Base-by-base conservation (phyloP, 1,284 basidiomycete genomes). In the Schizophyllum commune region DNA sequence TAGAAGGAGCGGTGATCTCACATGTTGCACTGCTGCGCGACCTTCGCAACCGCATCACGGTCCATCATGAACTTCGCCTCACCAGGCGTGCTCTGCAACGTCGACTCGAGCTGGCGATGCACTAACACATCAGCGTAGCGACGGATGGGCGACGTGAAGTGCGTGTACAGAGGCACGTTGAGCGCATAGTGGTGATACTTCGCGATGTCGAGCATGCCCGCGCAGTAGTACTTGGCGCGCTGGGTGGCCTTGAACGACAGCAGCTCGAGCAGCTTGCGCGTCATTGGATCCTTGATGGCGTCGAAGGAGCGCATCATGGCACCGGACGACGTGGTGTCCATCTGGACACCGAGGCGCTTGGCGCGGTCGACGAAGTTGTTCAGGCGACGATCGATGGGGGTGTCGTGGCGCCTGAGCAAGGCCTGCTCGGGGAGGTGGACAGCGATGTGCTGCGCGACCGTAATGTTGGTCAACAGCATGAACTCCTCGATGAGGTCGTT, bases 161-260 rank as follows among this genome's bases (percentile, higher is more conserved):
- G 96, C 22, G 96, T 97, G 79, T 99, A 99, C 58, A 99, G 79
- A 7, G 97, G 95, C 6, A 87, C 80, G 68, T 89, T 96, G 68
- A 99, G 80, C 1, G 95, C 89, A 73, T 93, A 98, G 76, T 99
- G 97, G 39, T 84, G 78, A 73, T 98, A 99, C 78, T 99, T 98
- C 55, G 95, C 93, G 70, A 99, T 99, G 75, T 99, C 97, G 67
- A 99, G 82, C 94, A 98, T 97, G 66, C 97, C 97, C 27, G 96
- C 87, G 72, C 96, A 99, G 86, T 98, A 99, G 77, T 99, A 98
- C 73, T 96, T 96, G 65, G 97, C 93, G 59, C 88, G 85, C 63
- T 90, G 89, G 68, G 96, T 97, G 19, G 94, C 87, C 74, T 97
- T 98, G 71, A 86, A 89, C 33, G 89, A 86, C 53, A 98, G 79